A percentile compares a stretch with the other conserved stretches of the same genome.
Evolutionary conservation across 345 rosid species (phyloP).

Genomic region (Lepidium sativum): DNA sequence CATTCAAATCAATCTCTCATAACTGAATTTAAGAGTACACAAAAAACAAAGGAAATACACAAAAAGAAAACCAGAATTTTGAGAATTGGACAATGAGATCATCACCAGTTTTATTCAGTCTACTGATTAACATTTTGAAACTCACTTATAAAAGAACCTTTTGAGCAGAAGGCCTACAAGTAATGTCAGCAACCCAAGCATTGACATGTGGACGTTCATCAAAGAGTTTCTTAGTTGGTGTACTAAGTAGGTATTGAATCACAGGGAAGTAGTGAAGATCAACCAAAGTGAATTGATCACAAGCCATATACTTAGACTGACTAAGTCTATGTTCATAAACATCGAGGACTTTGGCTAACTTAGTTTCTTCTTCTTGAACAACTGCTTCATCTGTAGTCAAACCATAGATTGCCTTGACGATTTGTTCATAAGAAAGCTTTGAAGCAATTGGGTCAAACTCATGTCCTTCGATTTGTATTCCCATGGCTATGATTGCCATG

Average conservation of each 20-base stretch:
- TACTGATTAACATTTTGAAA: too few relatives aligned
- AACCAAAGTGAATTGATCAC: constrained; percentile 28
- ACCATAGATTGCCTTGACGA: constrained; percentile 3
- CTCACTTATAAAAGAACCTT: constrained; percentile 35
- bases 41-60: background rate
- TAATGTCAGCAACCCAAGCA: constrained; percentile 52
- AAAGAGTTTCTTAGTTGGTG: constrained; percentile 35
- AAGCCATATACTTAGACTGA: constrained; percentile 16
- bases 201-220: constrained; percentile 45
- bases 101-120: constrained; percentile 6
- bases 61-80: background rate
- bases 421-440: constrained; percentile 19
- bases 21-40: background rate
- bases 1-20: background rate
- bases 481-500: constrained; percentile 12
- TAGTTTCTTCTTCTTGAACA: constrained; percentile 17
- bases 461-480: constrained; percentile 47
- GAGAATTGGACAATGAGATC: background rate
- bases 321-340: constrained; percentile 41
- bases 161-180: constrained; percentile 49
- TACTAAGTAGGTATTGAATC: constrained; percentile 31
- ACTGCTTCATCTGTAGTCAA: constrained; percentile 12
- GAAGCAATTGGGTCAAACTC: constrained; percentile 39
- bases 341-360: constrained; percentile 38
- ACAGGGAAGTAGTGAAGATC: constrained; percentile 34